Evolutionary conservation across 257 asterid species (phyloP), one percentile per base, ranked within the genome.

Genomic region (Capsicum baccatum): DNA sequence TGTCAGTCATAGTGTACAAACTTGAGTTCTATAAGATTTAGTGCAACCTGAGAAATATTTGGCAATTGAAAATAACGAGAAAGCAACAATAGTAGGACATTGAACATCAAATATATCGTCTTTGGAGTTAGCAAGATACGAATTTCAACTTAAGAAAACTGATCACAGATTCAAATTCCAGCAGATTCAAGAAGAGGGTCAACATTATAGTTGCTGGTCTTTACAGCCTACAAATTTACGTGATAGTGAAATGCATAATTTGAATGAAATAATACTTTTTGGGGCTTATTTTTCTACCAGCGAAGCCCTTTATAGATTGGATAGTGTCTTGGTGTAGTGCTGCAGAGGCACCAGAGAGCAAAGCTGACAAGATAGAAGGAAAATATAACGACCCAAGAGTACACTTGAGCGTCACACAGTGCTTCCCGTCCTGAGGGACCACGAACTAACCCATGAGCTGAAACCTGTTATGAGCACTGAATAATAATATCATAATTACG

Each of bases 231-330:
- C 58, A 83, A 33, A 58, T 50, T n/a, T 44, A 74, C 16, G 54
- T 35, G 63, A 81, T 63, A 15, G 47, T 63, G 59, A 63, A n/a
- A 16, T 12, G 66, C 26, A 37, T 33, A 56, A 26, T 35, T 56
- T 17, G 56, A 54, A 33, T 69, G 66, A 68, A 14, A 57, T 70
- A 5, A 57, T n/a, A n/a, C n/a, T 84, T 92, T 94, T 2, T 74
- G 91, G 3, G 98, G 98, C 87, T 92, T 91, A 93, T 82, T 92
- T 91, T 78, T 94, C 98, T 15, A 93, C 97, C 6, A 93, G 91
- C n/a, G 97, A 85, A 64, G 97, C 91, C 81, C 97, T 87, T 67
- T 94, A 97, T 33, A 89, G 85, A 76, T 82, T 87, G 81, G 95
- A 64, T 63, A 93, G 60, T 13, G 95, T 79, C 83, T 92, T 94